Evolutionary conservation across 352 stramenopile genomes (phyloP).

Genomic region (Lagenidium sp.): DNA sequence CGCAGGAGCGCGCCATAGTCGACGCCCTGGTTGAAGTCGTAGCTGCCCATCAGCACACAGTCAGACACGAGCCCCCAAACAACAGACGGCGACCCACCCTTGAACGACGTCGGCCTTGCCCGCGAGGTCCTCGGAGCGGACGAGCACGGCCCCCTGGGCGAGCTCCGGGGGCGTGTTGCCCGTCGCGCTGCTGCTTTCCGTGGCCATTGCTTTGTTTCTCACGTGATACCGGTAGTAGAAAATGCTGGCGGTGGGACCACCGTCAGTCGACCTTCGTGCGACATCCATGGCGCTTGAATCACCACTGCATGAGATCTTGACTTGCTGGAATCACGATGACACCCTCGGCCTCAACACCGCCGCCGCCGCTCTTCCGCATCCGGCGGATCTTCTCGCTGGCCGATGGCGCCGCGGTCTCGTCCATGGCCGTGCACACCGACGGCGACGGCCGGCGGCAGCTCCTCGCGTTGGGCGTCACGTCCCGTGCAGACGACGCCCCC

Average conservation of each 20-base stretch:
- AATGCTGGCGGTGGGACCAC: not conserved
- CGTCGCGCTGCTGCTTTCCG: not conserved
- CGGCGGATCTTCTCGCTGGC: constrained; percentile 43
- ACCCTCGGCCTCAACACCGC: too few relatives aligned
- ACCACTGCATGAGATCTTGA: not conserved
- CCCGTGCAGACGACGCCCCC: constrained; percentile 1
- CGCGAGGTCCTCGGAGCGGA: constrained; percentile 71
- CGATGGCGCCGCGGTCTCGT: constrained; percentile 23
- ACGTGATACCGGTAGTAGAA: too few relatives aligned
- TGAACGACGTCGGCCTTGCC: constrained; percentile 44
- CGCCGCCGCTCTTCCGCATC: constrained; percentile 77
- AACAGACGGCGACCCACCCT: constrained; percentile 11
- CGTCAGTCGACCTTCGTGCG: constrained; percentile 9
- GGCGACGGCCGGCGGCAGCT: constrained; percentile 70
- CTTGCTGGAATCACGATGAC: not conserved
- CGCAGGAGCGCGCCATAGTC: constrained; percentile 82
- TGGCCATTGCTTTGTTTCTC: not conserved
- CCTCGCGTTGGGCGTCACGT: constrained; percentile 43
- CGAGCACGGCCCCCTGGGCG: constrained; percentile 65
- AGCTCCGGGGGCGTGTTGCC: constrained; percentile 21
- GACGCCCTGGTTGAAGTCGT: constrained; percentile 89
- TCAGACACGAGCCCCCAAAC: constrained; percentile 1
- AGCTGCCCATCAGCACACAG: constrained; percentile 22
- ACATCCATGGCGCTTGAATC: too few relatives aligned
- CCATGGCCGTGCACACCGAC: constrained; percentile 56